Percentiles rank a stretch among this genome's conserved stretches.
Conservation (phyloP, 2,329 filamentous ascomycete genomes). For the Macroventuria anomochaeta region DNA sequence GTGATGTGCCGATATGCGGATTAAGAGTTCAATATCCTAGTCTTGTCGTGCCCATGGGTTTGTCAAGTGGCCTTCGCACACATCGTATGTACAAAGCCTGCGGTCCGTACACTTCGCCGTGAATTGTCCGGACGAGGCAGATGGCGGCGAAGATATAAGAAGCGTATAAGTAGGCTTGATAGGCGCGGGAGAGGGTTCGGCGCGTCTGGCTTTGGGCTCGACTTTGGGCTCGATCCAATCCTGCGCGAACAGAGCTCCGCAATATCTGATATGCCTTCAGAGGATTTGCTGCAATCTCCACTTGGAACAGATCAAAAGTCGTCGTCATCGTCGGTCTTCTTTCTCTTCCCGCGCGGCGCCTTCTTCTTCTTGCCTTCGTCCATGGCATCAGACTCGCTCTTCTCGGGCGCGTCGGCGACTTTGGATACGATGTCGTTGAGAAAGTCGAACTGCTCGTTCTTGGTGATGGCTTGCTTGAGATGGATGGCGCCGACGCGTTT, state of each 20-base stretch:
- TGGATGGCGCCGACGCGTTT: conserved; percentile 91
- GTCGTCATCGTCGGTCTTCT: conserved; percentile 49
- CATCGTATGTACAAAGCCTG: neutral
- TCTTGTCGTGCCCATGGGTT: neutral
- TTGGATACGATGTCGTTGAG: conserved; percentile 87
- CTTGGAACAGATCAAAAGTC: conserved; percentile 36
- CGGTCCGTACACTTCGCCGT: neutral
- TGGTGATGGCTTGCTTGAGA: conserved; percentile 87
- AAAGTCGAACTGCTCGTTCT: conserved; percentile 94
- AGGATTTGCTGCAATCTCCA: neutral
- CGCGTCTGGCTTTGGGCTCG: neutral
- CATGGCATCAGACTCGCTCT: conserved; percentile 54
- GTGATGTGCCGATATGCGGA: neutral
- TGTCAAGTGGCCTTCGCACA: neutral
- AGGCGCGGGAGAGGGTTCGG: neutral
- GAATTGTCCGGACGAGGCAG: neutral
- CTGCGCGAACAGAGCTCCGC: neutral
- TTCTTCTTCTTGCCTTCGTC: conserved; percentile 56
- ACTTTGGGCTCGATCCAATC: neutral
- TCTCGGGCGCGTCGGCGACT: conserved; percentile 69
- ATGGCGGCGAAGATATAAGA: neutral
- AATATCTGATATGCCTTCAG: neutral
- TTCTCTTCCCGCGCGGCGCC: conserved; percentile 44
- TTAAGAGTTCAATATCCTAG: neutral
- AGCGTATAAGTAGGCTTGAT: neutral